Evolutionary conservation across 2,329 filamentous ascomycete species (phyloP), one percentile per base, ranked within the genome.

Genomic region (Monilinia fructicola): DNA sequence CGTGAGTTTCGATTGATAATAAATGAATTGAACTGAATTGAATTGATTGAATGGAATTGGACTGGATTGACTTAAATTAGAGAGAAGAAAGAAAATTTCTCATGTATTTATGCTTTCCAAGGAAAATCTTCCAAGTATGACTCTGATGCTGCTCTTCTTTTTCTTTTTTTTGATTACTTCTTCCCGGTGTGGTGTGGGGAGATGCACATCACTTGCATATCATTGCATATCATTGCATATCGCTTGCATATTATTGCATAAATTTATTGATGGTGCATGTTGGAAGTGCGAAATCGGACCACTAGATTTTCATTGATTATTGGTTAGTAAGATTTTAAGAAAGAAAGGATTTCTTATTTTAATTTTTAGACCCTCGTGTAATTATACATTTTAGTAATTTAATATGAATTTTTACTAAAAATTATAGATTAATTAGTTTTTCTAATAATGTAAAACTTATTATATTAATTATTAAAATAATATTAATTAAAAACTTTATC

Each of bases 81-180:
- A 58, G 35, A 28, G 14, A 42, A 58, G 42, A 23, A 38, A 14
- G 35, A 50, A 50, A 60, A n/a, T 26, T 50, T 50, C 21, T 50
- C 42, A 26, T 59, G 42, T 35, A 60, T 60, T 60, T 60, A 60
- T 60, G 58, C 21, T 38, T 60, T 60, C 21, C 28, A 50, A 50
- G 44, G 58, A 38, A 60, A 38, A 60, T 60, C 28, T 50, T 60
- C 21, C 28, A 60, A 31, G 28, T 60, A 16, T 60, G 56, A 60
- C 56, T 60, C 56, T 60, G 56, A 60, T 28, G 42, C 44, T 60
- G 21, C 48, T 48, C 26, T 50, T 60, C 26, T 23, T 23, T 21
- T 35, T 60, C 21, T 7, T 35, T 7, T 35, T 35, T 35, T 35
- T 35, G 31, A 35, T 35, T 1, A 35, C 9, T 35, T 6, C 9